These are phyloP conservation scores for Nasturtium officinale DNA, from an alignment of 345 rosid species.

Conservation along the genomic window DNA sequence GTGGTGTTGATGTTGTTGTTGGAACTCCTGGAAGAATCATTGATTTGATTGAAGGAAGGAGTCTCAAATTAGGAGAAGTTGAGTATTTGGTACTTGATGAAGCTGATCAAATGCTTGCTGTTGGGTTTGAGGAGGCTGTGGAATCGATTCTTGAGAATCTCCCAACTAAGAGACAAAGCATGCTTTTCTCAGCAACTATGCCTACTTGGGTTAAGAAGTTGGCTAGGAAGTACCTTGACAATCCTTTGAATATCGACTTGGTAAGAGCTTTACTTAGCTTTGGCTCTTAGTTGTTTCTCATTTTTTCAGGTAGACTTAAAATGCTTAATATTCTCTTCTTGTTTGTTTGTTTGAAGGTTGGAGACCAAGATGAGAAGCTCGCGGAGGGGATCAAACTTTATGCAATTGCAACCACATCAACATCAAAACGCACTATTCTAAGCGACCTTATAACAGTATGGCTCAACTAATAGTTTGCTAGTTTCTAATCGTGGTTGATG, in stretches of 20 bases:
- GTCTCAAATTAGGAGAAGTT: slow-evolving; percentile 86
- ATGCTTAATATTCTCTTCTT: slow-evolving; percentile 12
- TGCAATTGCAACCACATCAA: slow-evolving; percentile 75
- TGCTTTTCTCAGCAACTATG: slow-evolving; percentile 99
- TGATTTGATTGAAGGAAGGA: slow-evolving; percentile 73
- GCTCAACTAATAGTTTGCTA: slow-evolving; percentile 12
- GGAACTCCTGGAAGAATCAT: slow-evolving; percentile 98
- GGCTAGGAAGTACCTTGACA: slow-evolving; percentile 84
- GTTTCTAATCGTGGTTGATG: slow-evolving; percentile 13
- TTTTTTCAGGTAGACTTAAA: neutral
- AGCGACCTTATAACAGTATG: slow-evolving; percentile 91
- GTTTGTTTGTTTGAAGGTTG: slow-evolving; percentile 61
- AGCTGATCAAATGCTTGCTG: slow-evolving; percentile 99
- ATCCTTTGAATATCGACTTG: slow-evolving; percentile 90
- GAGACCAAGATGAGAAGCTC: slow-evolving; percentile 90
- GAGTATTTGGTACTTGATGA: slow-evolving; percentile 96
- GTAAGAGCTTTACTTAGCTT: slow-evolving; percentile 43
- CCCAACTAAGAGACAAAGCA: slow-evolving; percentile 83
- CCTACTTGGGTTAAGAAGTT: slow-evolving; percentile 95
- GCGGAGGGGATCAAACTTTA: slow-evolving; percentile 93
- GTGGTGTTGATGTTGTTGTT: slow-evolving; percentile 96
- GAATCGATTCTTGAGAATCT: slow-evolving; percentile 86
- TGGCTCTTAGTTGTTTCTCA: neutral
- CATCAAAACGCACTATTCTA: slow-evolving; percentile 79
- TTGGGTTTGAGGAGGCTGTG: slow-evolving; percentile 96